Conservation (phyloP, 2,329 filamentous ascomycete genomes). For the Coniochaeta pulveracea region DNA sequence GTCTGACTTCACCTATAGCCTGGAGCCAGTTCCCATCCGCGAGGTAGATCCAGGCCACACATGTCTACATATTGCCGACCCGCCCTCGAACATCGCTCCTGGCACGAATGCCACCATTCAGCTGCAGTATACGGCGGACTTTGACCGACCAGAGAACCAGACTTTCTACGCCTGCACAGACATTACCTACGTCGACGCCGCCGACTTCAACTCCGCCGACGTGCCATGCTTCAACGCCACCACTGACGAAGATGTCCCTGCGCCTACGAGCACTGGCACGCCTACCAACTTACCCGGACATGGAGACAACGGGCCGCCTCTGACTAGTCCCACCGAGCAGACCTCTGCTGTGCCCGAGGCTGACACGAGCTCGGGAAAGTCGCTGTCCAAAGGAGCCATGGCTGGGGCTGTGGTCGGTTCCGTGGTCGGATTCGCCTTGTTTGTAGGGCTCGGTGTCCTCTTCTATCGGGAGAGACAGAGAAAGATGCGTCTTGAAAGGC, state of each 20-base stretch:
- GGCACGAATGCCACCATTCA: conserved; percentile 37
- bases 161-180: conserved; percentile 39
- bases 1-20: conserved; percentile 27
- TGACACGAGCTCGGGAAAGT: not conserved
- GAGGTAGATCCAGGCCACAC: conserved; percentile 32
- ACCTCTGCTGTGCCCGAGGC: not conserved
- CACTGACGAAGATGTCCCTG: conserved; percentile 13
- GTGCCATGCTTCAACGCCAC: conserved; percentile 34
- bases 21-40: conserved; percentile 19
- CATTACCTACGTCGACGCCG: conserved; percentile 27
- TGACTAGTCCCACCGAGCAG: conserved; percentile 11
- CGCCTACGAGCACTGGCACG: conserved; percentile 8
- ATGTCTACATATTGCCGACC: conserved; percentile 26
- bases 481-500: conserved; percentile 7
- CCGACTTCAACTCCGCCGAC: conserved; percentile 17
- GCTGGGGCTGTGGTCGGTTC: conserved; percentile 11
- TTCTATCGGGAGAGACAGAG: conserved; percentile 10
- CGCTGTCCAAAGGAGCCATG: conserved; percentile 10
- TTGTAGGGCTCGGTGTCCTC: conserved; percentile 7
- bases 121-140: conserved; percentile 33
- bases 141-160: conserved; percentile 27
- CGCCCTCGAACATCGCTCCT: conserved; percentile 20
- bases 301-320: conserved; percentile 8
- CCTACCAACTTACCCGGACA: conserved; percentile 10
- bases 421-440: conserved; percentile 6